Conservation (phyloP, 805 yeast genomes). For the Yamadazyma ubonensis region DNA sequence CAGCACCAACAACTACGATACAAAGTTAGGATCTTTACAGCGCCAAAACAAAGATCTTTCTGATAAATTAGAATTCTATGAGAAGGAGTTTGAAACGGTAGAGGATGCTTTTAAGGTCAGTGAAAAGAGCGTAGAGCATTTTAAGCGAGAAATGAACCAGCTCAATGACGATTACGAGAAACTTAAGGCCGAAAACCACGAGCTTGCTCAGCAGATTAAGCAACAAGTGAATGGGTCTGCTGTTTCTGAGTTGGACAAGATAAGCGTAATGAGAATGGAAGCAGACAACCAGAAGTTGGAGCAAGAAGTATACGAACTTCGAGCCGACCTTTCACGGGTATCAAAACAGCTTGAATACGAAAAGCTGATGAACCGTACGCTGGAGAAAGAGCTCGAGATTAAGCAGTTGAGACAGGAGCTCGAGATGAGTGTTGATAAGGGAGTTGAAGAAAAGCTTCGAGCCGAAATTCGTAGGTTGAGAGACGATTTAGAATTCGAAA, state of each 20-base stretch:
- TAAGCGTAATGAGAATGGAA: constrained; percentile 20
- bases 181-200: constrained; percentile 30
- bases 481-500: constrained; percentile 11
- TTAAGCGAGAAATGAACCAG: constrained; percentile 18
- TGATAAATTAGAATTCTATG: constrained; percentile 27
- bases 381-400: constrained; percentile 12
- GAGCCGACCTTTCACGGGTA: constrained; percentile 34
- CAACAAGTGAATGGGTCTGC: constrained; percentile 14
- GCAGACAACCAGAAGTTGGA: constrained; percentile 21
- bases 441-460: constrained; percentile 10
- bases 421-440: constrained; percentile 10
- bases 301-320: constrained; percentile 35
- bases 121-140: constrained; percentile 23
- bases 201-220: constrained; percentile 21
- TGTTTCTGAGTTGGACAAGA: constrained; percentile 23
- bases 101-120: constrained; percentile 25
- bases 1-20: constrained; percentile 14
- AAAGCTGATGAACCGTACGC: constrained; percentile 17
- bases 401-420: constrained; percentile 14
- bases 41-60: constrained; percentile 22
- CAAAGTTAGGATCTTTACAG: constrained; percentile 15
- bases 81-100: constrained; percentile 25
- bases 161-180: constrained; percentile 20
- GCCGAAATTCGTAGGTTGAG: constrained; percentile 10
- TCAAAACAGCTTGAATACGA: constrained; percentile 36